Percentiles rank a stretch among this genome's conserved stretches.
phyloP scores from a whole-genome alignment of 805 yeast species.

The Priceomyces haplophilus region DNA sequence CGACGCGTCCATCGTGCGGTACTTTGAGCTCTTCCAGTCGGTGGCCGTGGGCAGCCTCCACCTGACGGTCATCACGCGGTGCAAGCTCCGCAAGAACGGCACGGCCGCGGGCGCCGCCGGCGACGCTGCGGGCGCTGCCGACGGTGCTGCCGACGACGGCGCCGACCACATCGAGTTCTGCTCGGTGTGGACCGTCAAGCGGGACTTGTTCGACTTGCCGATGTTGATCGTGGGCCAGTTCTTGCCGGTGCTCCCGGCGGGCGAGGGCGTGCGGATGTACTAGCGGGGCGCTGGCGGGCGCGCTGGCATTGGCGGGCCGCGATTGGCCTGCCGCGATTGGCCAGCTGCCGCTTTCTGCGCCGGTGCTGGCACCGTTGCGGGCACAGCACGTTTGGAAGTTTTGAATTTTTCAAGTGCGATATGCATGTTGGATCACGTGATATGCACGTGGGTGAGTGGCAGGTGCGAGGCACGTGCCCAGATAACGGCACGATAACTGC shows the following conservation, averaged over 20 bases:
- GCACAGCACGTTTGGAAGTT: too few relatives aligned
- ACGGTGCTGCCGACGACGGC: slow-evolving; percentile 17
- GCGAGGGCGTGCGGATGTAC: slow-evolving; percentile 32
- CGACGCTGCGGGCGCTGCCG: too few relatives aligned
- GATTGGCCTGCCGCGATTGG: too few relatives aligned
- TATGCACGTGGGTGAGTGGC: too few relatives aligned
- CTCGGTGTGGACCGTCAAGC: slow-evolving; percentile 80
- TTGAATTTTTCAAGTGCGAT: too few relatives aligned
- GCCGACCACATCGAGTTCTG: slow-evolving; percentile 55
- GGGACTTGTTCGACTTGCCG: slow-evolving; percentile 82
- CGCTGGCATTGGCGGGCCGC: too few relatives aligned
- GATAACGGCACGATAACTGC: too few relatives aligned
- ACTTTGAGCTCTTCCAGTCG: slow-evolving; percentile 67
- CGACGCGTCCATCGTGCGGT: slow-evolving; percentile 68
- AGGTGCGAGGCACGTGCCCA: too few relatives aligned
- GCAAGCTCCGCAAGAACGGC: slow-evolving; percentile 41
- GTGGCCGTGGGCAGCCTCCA: slow-evolving; percentile 68
- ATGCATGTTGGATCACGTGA: too few relatives aligned
- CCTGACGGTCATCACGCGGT: slow-evolving; percentile 49
- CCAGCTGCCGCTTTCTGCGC: too few relatives aligned
- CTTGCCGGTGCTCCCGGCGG: slow-evolving; percentile 54
- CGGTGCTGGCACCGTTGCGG: too few relatives aligned
- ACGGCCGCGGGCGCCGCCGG: slow-evolving; percentile 16
- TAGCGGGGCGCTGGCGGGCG: too few relatives aligned
- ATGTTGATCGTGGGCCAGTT: slow-evolving; percentile 82